Evolutionary conservation across 805 yeast species (phyloP).

Genomic region (Yamadazyma sp.): DNA sequence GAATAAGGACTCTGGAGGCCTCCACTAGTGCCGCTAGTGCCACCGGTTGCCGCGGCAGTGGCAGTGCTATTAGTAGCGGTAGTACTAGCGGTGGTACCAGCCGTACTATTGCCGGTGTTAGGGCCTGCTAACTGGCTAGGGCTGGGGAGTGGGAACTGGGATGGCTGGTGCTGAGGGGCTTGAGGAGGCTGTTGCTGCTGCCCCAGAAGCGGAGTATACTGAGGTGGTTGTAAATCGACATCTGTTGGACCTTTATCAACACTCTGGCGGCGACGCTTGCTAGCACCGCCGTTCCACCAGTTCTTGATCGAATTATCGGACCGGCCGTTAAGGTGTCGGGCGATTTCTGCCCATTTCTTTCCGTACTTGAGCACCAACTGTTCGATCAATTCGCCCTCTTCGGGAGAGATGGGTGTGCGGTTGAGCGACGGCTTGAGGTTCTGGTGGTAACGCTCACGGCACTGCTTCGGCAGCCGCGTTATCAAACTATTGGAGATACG

Average conservation of each 20-base stretch:
- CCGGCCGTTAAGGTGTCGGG: conserved; percentile 82
- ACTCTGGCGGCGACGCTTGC: conserved; percentile 63
- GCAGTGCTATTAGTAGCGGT: not conserved
- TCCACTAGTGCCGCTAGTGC: too few relatives aligned
- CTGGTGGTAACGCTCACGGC: conserved; percentile 89
- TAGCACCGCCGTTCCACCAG: conserved; percentile 97
- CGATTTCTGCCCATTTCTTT: conserved; percentile 91
- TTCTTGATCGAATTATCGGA: conserved; percentile 90
- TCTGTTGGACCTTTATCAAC: too few relatives aligned
- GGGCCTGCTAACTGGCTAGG: conserved; percentile 3
- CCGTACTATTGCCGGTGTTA: too few relatives aligned
- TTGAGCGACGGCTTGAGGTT: conserved; percentile 83
- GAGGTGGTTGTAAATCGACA: conserved; percentile 1
- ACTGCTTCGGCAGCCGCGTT: conserved; percentile 85
- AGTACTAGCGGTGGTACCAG: not conserved
- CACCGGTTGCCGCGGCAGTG: not conserved
- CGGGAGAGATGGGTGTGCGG: conserved; percentile 77
- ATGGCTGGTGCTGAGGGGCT: too few relatives aligned
- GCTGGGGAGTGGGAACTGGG: too few relatives aligned
- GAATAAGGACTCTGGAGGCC: not conserved
- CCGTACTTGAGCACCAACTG: conserved; percentile 76
- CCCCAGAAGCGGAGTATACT: not conserved
- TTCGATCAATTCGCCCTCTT: conserved; percentile 82
- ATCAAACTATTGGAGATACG: conserved; percentile 71
- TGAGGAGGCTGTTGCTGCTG: too few relatives aligned